Evolutionary conservation across 352 stramenopile species (phyloP).

Genomic region (Phytophthora ramorum): DNA sequence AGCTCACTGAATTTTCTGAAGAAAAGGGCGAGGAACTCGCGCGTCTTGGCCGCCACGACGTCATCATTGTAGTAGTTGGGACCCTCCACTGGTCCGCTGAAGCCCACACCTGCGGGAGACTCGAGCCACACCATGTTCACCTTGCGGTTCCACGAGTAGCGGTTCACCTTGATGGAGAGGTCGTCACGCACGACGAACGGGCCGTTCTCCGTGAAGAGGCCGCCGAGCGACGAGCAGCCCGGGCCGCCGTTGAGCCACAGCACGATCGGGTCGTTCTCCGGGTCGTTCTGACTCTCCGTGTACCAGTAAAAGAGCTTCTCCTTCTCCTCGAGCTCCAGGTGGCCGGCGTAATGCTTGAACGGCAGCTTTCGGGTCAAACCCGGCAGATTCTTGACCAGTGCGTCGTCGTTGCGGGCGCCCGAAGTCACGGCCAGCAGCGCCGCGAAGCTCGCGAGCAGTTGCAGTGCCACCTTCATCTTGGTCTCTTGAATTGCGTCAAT

Average conservation of each 20-base stretch:
- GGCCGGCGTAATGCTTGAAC: conserved; percentile 81
- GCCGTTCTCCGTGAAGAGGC: conserved; percentile 72
- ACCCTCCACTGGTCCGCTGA: conserved; percentile 63
- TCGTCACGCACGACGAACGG: conserved; percentile 73
- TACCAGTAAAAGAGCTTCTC: conserved; percentile 89
- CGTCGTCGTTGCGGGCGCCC: conserved; percentile 46
- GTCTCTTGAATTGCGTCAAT: conserved; percentile 12
- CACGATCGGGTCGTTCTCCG: conserved; percentile 70
- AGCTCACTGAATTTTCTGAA: conserved; percentile 80
- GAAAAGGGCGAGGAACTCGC: conserved; percentile 79
- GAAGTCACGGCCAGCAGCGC: conserved; percentile 12
- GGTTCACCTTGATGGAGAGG: conserved; percentile 66
- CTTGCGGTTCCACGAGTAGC: conserved; percentile 82
- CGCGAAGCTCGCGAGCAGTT: conserved; percentile 38
- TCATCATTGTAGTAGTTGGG: conserved; percentile 86
- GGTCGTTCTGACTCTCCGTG: conserved; percentile 67
- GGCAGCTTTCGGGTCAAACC: conserved; percentile 45
- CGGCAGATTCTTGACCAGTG: conserved; percentile 59
- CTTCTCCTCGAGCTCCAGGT: conserved; percentile 54
- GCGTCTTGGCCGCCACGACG: conserved; percentile 74
- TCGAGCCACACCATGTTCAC: conserved; percentile 84
- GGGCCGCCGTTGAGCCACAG: conserved; percentile 86
- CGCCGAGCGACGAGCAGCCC: conserved; percentile 77
- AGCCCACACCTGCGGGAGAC: conserved; percentile 77
- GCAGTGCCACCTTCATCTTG: conserved; percentile 54